Evolutionary conservation across 495 filamentous ascomycete genomes (phyloP).

Genomic region (Podospora pseudocomata): DNA sequence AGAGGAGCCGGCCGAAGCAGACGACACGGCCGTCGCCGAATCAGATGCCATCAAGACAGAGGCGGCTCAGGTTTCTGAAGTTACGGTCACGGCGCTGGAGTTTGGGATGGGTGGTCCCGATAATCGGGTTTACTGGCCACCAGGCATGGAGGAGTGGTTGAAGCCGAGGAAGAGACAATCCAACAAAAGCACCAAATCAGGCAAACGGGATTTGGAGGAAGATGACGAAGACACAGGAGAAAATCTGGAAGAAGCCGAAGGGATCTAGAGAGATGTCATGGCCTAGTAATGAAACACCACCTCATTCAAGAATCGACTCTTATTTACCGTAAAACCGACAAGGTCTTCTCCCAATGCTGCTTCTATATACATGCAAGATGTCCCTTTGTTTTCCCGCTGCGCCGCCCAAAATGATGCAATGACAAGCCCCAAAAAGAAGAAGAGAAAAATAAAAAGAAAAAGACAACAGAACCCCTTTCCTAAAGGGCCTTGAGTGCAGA

Average conservation of each 20-base stretch:
- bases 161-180: conserved; percentile 69
- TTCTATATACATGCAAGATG: background rate
- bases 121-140: conserved; percentile 88
- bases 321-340: background rate
- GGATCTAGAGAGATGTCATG: background rate
- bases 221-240: conserved; percentile 7
- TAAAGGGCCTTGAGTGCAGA: background rate
- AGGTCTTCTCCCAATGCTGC: background rate
- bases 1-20: conserved; percentile 34
- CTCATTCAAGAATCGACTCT: background rate
- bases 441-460: background rate
- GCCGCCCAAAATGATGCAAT: background rate
- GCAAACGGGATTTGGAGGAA: background rate
- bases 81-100: conserved; percentile 62
- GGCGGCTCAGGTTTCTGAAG: conserved; percentile 23
- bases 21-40: conserved; percentile 44
- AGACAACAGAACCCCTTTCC: background rate
- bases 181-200: conserved; percentile 42
- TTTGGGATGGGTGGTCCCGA: conserved; percentile 85
- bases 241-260: background rate
- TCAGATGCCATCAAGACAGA: conserved; percentile 28
- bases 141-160: conserved; percentile 86
- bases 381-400: background rate
- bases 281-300: no score
- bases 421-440: background rate